Base-by-base conservation (phyloP, 192 early-diverging fungal species). In the Gonapodya sp. region DNA sequence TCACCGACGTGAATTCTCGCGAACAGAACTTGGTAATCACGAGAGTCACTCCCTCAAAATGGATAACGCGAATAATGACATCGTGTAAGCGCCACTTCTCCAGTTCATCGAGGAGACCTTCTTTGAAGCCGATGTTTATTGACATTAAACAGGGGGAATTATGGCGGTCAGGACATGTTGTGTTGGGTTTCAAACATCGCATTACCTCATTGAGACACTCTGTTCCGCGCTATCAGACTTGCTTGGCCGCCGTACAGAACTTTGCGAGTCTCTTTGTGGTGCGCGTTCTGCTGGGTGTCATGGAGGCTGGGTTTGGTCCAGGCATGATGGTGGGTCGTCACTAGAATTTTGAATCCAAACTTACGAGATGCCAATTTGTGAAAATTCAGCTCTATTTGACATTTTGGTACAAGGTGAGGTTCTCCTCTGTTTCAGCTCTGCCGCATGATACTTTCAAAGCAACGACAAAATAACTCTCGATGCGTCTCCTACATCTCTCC, bases 291-390 rank as follows among this genome's bases (percentile, higher is more conserved):
- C 75, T 83, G 0, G 86, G 86, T 31, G 79, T 77, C 14, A 18
- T 79, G 36, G 82, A 86, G 64, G 82, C 83, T 34, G 86, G 86
- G 83, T 86, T 92, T 32, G 85, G 88, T 2, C 75, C 75, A 14
- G 75, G 75, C 2, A 34, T 77, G 30, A 77, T 77, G 46, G 46
- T 64, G 46, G 46, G 46, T 64, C 46, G 24, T 24, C 8, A 64
- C 8, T 64, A 24, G 46, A 8, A 8, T 64, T 64, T 24, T 16
- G 46, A 64, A 16, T 64, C n/a, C 46, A 16, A 24, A 64, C 46
- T 8, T 64, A 16, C 46, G 24, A 16, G 46, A 24, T 64, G 8
- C 24, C 46, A 8, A 16, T 24, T 64, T 16, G 8, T 64, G 46
- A 64, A 64, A 64, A n/a, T n/a, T n/a, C n/a, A n/a, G 46, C 46